A percentile compares a stretch with the other conserved stretches of the same genome.
Evolutionary conservation across 23 red algal species (phyloP).

Genomic region (Gracilaria caudata): DNA sequence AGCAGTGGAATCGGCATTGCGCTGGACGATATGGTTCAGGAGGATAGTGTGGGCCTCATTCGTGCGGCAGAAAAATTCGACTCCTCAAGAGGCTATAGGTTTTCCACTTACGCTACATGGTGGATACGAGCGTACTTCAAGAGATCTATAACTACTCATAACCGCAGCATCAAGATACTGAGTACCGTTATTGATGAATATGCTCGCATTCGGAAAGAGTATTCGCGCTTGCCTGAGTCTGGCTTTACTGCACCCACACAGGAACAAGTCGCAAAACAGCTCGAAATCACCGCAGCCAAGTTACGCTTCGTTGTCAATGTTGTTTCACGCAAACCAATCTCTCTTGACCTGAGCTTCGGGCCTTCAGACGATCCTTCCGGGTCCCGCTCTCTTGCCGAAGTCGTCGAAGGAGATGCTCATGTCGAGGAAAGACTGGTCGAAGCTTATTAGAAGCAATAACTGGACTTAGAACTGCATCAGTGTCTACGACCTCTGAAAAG

Average conservation of each 20-base stretch:
- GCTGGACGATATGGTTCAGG: slow-evolving; percentile 96
- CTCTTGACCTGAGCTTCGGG: slow-evolving; percentile 54
- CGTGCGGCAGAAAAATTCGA: slow-evolving; percentile 95
- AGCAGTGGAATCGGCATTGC: slow-evolving; percentile 15
- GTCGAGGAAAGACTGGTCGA: slow-evolving; percentile 82
- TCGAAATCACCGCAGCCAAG: slow-evolving; percentile 78
- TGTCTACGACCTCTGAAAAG: slow-evolving; percentile 78
- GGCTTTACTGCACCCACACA: slow-evolving; percentile 51
- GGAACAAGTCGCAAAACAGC: slow-evolving; percentile 57
- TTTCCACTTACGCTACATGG: slow-evolving; percentile 95
- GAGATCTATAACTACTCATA: slow-evolving; percentile 64
- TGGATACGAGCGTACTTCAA: slow-evolving; percentile 88
- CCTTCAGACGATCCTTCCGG: slow-evolving; percentile 20
- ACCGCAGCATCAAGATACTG: slow-evolving; percentile 79
- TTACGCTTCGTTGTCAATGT: slow-evolving; percentile 79
- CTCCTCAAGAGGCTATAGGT: slow-evolving; percentile 73
- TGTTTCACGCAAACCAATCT: slow-evolving; percentile 39
- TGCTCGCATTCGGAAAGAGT: slow-evolving; percentile 63
- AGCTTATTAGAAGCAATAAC: slow-evolving; percentile 46
- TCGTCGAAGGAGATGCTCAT: slow-evolving; percentile 69
- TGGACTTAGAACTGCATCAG: slow-evolving; percentile 58
- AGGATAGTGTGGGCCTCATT: slow-evolving; percentile 92
- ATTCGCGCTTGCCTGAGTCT: slow-evolving; percentile 11
- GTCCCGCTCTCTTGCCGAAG: slow-evolving; percentile 43
- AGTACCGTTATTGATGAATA: slow-evolving; percentile 66